Evolutionary conservation across 768 basidiomycete genomes (phyloP), one percentile per base, ranked within the genome.

Genomic region (Mycena crocata): DNA sequence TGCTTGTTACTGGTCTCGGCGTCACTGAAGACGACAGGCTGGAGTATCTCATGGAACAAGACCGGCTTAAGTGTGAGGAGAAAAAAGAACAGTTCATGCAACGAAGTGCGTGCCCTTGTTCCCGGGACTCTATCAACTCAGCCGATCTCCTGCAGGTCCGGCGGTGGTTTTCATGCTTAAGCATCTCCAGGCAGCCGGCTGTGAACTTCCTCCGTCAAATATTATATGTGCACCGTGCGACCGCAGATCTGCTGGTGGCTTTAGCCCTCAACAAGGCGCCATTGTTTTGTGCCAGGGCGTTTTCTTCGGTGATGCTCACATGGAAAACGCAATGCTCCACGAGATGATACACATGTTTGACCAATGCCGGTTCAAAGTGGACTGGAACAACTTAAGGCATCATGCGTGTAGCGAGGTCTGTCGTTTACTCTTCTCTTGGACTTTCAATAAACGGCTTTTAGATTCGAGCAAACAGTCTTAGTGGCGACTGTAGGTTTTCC

Each of bases 311-410:
- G 91, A 94, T 75, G 86, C 85, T 37, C 95, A 98, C 72, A 91
- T 96, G 92, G 96, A 99, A 78, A 89, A 94, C 73, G 97, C 96
- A 32, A 82, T 99, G 35, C 86, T 93, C 24, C 98, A 99, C 74
- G 98, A 99, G 76, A 87, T 99, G 49, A 80, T 99, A 28, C 98
- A 99, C 75, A 90, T 95, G 86, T 99, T 93, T 76, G 98, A 99
- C 77, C 93, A 97, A 68, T 93, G 94, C 79, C 89, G 90, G 78
- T 99, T 99, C 82, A 93, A 95, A 67, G 93, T 98, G 1, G 90
- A 98, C 77, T 98, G 94, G 96, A 79, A 78, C 50, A 93, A 99
- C 78, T 75, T 99, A 61, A 82, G 95, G 63, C 96, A 98, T 81
- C 95, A 98, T 76, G 98, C 97, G 3, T 99, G 98, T 77, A 95